phyloP scores from a whole-genome alignment of 192 early-diverging fungal genomes.

The Diversispora eburnea region DNA sequence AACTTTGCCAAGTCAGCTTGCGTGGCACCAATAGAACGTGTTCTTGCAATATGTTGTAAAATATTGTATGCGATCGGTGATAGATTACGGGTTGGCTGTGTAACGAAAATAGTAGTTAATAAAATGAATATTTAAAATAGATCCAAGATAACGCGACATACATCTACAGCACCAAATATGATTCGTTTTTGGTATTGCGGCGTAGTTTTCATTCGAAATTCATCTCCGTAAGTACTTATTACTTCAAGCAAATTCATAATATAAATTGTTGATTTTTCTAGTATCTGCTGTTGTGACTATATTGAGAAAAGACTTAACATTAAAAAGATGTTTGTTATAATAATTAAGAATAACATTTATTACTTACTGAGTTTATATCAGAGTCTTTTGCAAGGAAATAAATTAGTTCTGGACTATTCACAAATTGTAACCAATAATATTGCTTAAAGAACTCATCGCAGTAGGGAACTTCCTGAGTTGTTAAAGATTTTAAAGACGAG shows the following conservation, averaged over 20 bases:
- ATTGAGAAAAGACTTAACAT: background rate
- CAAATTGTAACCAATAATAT: slow-evolving; percentile 18
- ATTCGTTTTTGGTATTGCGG: slow-evolving; percentile 30
- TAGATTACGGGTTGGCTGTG: slow-evolving; percentile 13
- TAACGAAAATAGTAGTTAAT: background rate
- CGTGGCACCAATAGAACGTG: slow-evolving; percentile 48
- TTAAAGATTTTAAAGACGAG: background rate
- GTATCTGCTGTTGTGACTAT: background rate
- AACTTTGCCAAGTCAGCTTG: slow-evolving; percentile 56
- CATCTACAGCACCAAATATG: slow-evolving; percentile 44
- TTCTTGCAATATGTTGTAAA: slow-evolving; percentile 44
- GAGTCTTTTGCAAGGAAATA: background rate
- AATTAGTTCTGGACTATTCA: background rate
- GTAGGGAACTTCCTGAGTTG: too few species aligned
- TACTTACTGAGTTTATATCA: background rate
- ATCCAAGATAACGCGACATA: slow-evolving; percentile 20
- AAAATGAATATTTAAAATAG: background rate
- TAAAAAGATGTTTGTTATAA: slow-evolving; percentile 1
- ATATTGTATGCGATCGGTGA: slow-evolving; percentile 36
- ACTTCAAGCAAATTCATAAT: background rate
- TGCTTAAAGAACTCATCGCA: slow-evolving; percentile 5
- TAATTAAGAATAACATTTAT: background rate
- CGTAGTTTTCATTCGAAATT: slow-evolving; percentile 38
- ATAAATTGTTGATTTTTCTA: background rate
- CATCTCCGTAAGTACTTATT: background rate